Evolutionary conservation across 2,329 filamentous ascomycete genomes (phyloP), one percentile per base, ranked within the genome.

Genomic region (Aspergillus flavus): DNA sequence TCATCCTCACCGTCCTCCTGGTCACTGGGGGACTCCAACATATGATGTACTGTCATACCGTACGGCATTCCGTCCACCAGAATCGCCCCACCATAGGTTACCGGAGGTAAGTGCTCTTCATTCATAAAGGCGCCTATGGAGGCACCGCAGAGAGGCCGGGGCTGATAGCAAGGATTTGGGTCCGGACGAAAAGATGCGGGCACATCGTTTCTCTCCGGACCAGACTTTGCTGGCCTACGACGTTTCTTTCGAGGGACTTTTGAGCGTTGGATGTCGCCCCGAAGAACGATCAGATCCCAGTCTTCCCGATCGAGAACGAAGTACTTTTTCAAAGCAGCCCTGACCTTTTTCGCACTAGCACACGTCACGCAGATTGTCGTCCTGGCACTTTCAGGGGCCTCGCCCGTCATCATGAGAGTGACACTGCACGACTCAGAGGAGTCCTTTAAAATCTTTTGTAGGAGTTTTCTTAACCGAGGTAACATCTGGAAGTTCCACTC

Each of bases 31-130:
- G 81, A 79, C 71, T 97, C 94, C 2, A 98, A 86, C 88, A 98
- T 94, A 76, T 98, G 94, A 73, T 98, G 94, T 0, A 98, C 94
- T 26, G 93, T 97, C 92, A 98, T 95, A 14, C 94, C 94, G 72
- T 93, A 95, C 0, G 92, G 87, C 75, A 91, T 89, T 61, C 91
- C 88, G 73, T 98, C 93, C 1, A 98, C 88, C 36, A 95, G 81
- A 46, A 98, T 88, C 4, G 97, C 85, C 10, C 94, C 94, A 14
- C 94, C 94, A 69, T 96, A 93, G 36, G 93, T 96, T 3, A 96
- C 94, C 2, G 94, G 93, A 6, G 94, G 93, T 3, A 97, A 82
- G 73, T 97, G 94, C 52, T 91, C 89, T 67, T 93, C 88, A 62
- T 91, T 91, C 57, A 92, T 89, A 83, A 92, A 97, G 0, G 94